Conservation (phyloP, 2,329 filamentous ascomycete species). For the Colletotrichum sp. region DNA sequence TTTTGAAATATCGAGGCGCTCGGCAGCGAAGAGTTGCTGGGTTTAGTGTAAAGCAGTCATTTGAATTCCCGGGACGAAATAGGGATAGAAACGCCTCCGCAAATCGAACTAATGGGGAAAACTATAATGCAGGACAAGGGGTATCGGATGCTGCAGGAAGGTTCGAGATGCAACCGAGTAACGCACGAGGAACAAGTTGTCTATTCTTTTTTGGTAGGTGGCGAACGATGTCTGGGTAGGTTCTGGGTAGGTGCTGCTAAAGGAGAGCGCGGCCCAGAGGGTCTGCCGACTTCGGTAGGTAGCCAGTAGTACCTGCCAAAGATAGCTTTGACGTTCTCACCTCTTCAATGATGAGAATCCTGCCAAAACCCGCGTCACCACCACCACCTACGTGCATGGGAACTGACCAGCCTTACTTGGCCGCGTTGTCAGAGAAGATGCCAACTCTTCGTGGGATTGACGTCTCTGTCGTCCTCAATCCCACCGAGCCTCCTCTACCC, state of each 20-base stretch:
- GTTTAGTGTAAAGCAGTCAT: neutral
- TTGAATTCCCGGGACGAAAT: neutral
- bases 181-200: neutral
- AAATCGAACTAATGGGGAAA: neutral
- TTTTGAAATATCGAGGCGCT: neutral
- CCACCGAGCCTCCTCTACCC: constrained; percentile 42
- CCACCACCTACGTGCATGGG: neutral
- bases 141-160: neutral
- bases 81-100: neutral
- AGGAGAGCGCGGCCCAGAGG: neutral
- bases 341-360: neutral
- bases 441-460: constrained; percentile 55
- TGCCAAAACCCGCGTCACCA: neutral
- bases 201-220: neutral
- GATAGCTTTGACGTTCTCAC: neutral
- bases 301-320: neutral
- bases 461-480: constrained; percentile 45
- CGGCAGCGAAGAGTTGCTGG: neutral
- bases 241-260: neutral
- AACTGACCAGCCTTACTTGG: neutral
- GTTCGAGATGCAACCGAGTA: neutral
- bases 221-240: neutral
- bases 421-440: constrained; percentile 37
- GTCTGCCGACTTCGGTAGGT: neutral
- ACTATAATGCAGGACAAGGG: neutral